Evolutionary conservation across 495 filamentous ascomycete genomes (phyloP).

Genomic region (Penicillium coprophilum): DNA sequence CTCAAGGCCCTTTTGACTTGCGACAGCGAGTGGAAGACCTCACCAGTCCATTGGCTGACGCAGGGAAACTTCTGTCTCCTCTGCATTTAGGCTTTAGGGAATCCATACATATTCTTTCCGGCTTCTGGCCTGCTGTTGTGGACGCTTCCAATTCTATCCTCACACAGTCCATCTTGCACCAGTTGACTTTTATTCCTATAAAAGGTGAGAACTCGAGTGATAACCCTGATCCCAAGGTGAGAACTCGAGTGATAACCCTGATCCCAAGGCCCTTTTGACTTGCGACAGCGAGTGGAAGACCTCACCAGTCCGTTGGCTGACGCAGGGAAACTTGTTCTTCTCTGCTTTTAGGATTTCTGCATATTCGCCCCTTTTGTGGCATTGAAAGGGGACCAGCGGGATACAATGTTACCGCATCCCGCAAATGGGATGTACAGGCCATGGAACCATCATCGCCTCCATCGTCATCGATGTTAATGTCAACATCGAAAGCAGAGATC

Average conservation of each 20-base stretch:
- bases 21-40: conserved; percentile 7
- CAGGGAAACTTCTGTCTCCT: not conserved
- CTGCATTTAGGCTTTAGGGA: not conserved
- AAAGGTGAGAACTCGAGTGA: no score
- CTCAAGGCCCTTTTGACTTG: not conserved
- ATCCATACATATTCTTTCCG: no score
- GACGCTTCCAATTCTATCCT: no score
- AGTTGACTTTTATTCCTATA: no score
- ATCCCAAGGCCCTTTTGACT: not conserved
- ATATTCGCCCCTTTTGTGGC: not conserved
- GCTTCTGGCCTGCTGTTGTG: no score
- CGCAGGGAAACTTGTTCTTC: not conserved
- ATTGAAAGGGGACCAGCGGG: not conserved
- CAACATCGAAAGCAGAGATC: not conserved
- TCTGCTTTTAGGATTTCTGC: not conserved
- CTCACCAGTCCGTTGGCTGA: conserved; percentile 13
- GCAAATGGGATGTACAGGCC: no score
- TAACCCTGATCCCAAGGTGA: not conserved
- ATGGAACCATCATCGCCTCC: not conserved
- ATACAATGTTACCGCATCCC: not conserved
- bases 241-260: conserved; percentile 5
- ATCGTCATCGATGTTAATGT: not conserved
- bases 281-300: conserved; percentile 3
- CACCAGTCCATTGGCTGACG: conserved; percentile 10
- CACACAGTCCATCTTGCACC: no score